These are phyloP conservation scores for Mucor saturninus DNA, from an alignment of 371 early-diverging fungal genomes.

Conservation along the genomic window DNA sequence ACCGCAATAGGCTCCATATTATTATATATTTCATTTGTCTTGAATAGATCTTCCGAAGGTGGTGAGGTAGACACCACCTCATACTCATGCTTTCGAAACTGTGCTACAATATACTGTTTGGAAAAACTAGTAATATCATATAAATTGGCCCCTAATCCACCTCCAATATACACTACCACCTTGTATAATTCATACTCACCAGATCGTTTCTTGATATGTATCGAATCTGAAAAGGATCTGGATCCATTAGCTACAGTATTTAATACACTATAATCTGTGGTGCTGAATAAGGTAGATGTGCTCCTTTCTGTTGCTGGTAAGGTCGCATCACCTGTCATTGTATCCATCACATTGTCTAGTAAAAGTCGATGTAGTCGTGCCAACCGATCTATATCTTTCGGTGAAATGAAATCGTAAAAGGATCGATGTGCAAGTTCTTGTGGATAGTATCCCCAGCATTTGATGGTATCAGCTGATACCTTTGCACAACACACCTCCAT, in stretches of 20 bases:
- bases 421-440: slow-evolving; percentile 64
- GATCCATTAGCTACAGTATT: slow-evolving; percentile 39
- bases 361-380: slow-evolving; percentile 45
- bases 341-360: slow-evolving; percentile 52
- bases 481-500: slow-evolving; percentile 64
- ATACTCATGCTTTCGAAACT: slow-evolving; percentile 22
- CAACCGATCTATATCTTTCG: slow-evolving; percentile 50
- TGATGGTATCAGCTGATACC: slow-evolving; percentile 59
- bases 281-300: slow-evolving; percentile 45
- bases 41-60: neutral
- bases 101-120: slow-evolving; percentile 47
- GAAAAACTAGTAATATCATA: slow-evolving; percentile 30
- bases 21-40: neutral
- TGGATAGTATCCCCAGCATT: slow-evolving; percentile 62
- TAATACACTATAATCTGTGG: slow-evolving; percentile 39
- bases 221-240: slow-evolving; percentile 54
- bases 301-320: slow-evolving; percentile 52
- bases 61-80: slow-evolving; percentile 7
- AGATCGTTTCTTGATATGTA: slow-evolving; percentile 55
- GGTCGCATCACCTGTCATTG: slow-evolving; percentile 22
- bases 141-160: slow-evolving; percentile 64
- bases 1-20: slow-evolving; percentile 13
- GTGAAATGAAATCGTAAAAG: slow-evolving; percentile 57
- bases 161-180: slow-evolving; percentile 60
- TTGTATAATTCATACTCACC: slow-evolving; percentile 57